Conservation (phyloP, 2,329 filamentous ascomycete genomes). For the Rhynchosporium agropyri region DNA sequence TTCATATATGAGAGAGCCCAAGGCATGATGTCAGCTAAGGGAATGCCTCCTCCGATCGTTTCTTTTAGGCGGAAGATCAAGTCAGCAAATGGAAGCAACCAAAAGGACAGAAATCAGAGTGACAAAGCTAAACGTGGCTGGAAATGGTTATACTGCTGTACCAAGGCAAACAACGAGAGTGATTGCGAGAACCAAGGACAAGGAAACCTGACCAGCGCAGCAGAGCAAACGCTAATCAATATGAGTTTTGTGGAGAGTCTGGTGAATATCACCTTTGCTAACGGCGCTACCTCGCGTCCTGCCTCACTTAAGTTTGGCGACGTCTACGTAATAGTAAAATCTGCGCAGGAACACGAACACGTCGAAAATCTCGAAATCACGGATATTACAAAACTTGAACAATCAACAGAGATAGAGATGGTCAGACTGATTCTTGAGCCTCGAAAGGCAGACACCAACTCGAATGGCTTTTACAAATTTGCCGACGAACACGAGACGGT, state of each 20-base stretch:
- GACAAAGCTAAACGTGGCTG: not conserved
- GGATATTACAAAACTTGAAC: not conserved
- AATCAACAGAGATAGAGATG: not conserved
- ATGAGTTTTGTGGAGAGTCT: slow-evolving; percentile 12
- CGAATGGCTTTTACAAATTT: not conserved
- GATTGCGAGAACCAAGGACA: slow-evolving; percentile 3
- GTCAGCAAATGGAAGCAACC: not conserved
- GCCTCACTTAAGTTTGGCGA: not conserved
- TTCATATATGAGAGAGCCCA: slow-evolving; percentile 4
- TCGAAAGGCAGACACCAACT: no score
- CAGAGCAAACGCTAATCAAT: not conserved
- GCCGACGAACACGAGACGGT: not conserved
- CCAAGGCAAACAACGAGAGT: not conserved
- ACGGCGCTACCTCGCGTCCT: not conserved
- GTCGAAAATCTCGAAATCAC: not conserved
- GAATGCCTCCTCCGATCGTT: not conserved
- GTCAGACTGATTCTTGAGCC: no score
- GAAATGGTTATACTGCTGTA: not conserved
- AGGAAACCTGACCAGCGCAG: not conserved
- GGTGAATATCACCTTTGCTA: slow-evolving; percentile 10
- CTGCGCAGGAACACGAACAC: not conserved
- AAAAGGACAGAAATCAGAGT: not conserved
- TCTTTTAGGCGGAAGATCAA: not conserved
- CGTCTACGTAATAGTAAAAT: not conserved
- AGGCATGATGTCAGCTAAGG: not conserved